phyloP scores from a whole-genome alignment of 352 stramenopile genomes.

The Phytophthora palmivora region DNA sequence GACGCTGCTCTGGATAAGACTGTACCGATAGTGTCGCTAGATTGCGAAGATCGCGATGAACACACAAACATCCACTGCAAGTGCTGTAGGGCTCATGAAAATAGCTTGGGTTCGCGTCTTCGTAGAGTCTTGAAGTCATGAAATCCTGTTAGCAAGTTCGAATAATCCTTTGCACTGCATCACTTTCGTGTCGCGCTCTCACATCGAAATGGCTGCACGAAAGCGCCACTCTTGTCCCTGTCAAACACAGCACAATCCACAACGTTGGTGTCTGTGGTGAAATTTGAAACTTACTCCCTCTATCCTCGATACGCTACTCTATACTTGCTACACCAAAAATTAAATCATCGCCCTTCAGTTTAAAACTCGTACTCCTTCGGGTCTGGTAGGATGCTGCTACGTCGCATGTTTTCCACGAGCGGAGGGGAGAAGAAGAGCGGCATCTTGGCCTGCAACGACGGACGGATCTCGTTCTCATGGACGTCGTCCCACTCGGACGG shows the following conservation, averaged over 20 bases:
- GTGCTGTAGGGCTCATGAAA: conserved; percentile 4
- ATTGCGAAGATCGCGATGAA: conserved; percentile 17
- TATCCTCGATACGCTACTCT: conserved; percentile 24
- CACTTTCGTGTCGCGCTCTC: conserved; percentile 9
- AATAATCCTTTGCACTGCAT: background rate
- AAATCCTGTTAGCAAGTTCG: conserved; percentile 4
- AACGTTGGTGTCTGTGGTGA: conserved; percentile 28
- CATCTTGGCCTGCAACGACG: conserved; percentile 63
- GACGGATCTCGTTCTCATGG: conserved; percentile 61
- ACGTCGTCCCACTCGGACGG: conserved; percentile 46
- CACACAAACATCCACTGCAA: conserved; percentile 2
- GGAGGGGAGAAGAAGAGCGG: conserved; percentile 74
- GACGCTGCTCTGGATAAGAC: conserved; percentile 11
- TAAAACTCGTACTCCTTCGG: conserved; percentile 69
- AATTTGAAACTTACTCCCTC: conserved; percentile 24
- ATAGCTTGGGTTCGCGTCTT: conserved; percentile 1
- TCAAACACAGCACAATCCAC: background rate
- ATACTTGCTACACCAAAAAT: conserved; percentile 42
- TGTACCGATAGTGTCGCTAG: conserved; percentile 20
- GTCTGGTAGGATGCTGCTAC: conserved; percentile 54
- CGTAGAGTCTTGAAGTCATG: no score
- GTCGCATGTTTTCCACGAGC: conserved; percentile 45
- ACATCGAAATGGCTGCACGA: conserved; percentile 20
- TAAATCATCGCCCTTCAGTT: conserved; percentile 33
- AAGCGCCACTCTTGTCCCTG: background rate